These are phyloP conservation scores for Puccinia polysora DNA, from an alignment of 1,284 basidiomycete genomes.

Conservation along the genomic window DNA sequence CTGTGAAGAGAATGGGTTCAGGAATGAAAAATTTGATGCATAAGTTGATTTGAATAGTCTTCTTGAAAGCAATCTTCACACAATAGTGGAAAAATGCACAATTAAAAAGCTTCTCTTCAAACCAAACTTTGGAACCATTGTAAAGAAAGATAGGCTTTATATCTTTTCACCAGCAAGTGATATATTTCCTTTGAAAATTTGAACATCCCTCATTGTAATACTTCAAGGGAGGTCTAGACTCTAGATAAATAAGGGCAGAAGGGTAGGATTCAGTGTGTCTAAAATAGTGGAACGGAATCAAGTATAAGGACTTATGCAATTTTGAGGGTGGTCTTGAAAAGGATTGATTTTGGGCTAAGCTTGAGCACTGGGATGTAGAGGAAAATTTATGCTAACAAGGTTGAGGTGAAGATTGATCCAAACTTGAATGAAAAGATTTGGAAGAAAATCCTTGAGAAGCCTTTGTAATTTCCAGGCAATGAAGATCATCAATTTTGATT, in stretches of 20 bases:
- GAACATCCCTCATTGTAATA: conserved; percentile 32
- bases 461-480: background rate
- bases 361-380: background rate
- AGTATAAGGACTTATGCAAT: conserved; percentile 6
- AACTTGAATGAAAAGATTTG: background rate
- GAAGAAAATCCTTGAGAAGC: background rate
- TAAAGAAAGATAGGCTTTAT: conserved; percentile 13
- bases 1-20: background rate
- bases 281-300: background rate
- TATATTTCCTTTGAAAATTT: conserved; percentile 25
- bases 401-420: conserved; percentile 21
- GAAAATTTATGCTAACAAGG: conserved; percentile 24
- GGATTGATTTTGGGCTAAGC: background rate
- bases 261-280: background rate
- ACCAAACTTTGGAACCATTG: conserved; percentile 24
- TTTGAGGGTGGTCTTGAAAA: conserved; percentile 1
- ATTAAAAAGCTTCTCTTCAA: conserved; percentile 40
- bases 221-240: conserved; percentile 12
- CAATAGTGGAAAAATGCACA: background rate
- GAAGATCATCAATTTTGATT: conserved; percentile 31
- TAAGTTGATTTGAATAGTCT: background rate
- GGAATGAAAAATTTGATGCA: background rate
- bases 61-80: background rate
- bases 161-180: conserved; percentile 34
- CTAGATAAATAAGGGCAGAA: background rate